Evolutionary conservation across 495 filamentous ascomycete species (phyloP).

Genomic region (Monascus purpureus): DNA sequence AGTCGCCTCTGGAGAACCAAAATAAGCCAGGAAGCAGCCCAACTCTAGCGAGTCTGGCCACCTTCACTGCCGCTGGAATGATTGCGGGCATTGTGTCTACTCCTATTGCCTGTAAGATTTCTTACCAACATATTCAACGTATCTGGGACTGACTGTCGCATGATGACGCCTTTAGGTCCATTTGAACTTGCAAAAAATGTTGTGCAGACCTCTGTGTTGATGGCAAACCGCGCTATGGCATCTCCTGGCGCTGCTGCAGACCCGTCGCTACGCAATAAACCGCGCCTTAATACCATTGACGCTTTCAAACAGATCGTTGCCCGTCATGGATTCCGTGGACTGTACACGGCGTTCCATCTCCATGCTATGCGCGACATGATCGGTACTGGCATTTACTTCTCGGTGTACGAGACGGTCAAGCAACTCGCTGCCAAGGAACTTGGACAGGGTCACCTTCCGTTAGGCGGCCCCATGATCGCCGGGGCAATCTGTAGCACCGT

Average conservation of each 20-base stretch:
- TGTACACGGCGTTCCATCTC: constrained; percentile 77
- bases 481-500: constrained; percentile 34
- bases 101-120: constrained; percentile 65
- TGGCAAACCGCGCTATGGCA: constrained; percentile 51
- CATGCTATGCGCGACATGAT: constrained; percentile 77
- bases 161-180: constrained; percentile 45
- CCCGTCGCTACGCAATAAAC: constrained; percentile 49
- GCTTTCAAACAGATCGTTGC: constrained; percentile 67
- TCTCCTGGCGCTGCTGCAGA: constrained; percentile 42
- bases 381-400: constrained; percentile 82
- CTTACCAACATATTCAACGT: background rate
- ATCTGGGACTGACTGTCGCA: background rate
- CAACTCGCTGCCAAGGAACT: constrained; percentile 55
- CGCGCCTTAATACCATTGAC: constrained; percentile 67
- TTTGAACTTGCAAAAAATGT: constrained; percentile 92
- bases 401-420: constrained; percentile 82
- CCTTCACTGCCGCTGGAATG: constrained; percentile 66
- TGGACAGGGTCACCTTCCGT: constrained; percentile 22
- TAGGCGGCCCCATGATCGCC: constrained; percentile 30
- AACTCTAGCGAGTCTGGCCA: constrained; percentile 51
- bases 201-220: constrained; percentile 76
- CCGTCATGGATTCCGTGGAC: constrained; percentile 59
- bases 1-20: constrained; percentile 56
- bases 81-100: constrained; percentile 70
- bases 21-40: constrained; percentile 57